Conservation (phyloP, 768 basidiomycete genomes). For the Phanerochaete sordida region DNA sequence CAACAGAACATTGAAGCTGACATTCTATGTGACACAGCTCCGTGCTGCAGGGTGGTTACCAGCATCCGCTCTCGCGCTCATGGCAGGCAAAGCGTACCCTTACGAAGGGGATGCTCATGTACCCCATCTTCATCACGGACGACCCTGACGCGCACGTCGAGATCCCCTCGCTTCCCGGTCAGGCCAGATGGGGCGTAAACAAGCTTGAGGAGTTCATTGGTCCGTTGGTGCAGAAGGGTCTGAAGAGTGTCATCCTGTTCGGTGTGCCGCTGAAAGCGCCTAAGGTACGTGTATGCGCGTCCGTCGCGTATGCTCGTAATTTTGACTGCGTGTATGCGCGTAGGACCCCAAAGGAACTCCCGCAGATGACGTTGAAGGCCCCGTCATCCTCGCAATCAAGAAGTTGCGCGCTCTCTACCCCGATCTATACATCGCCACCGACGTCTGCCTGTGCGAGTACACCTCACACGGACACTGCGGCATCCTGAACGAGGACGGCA, state of each 20-base stretch:
- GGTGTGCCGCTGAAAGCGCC: conserved; percentile 80
- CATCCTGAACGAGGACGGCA: conserved; percentile 65
- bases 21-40: conserved; percentile 40
- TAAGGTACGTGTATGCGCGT: conserved; percentile 51
- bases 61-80: conserved; percentile 83
- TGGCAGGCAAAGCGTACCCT: conserved; percentile 83
- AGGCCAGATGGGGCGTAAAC: conserved; percentile 95
- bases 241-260: conserved; percentile 90
- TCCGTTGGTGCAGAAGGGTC: conserved; percentile 86
- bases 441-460: conserved; percentile 99
- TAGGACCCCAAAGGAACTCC: conserved; percentile 83
- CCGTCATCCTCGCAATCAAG: conserved; percentile 91
- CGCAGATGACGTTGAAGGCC: conserved; percentile 86
- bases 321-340: neutral
- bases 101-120: conserved; percentile 95
- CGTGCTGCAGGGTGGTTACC: conserved; percentile 89
- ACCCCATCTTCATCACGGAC: conserved; percentile 97
- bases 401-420: conserved; percentile 79
- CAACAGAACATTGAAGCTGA: neutral
- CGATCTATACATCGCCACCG: conserved; percentile 81
- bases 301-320: neutral
- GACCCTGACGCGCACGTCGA: conserved; percentile 81
- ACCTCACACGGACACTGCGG: conserved; percentile 98
- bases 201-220: conserved; percentile 81
- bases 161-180: conserved; percentile 78